Evolutionary conservation across 805 yeast genomes (phyloP), one percentile per base, ranked within the genome.

Genomic region (Wickerhamomyces bisporus): DNA sequence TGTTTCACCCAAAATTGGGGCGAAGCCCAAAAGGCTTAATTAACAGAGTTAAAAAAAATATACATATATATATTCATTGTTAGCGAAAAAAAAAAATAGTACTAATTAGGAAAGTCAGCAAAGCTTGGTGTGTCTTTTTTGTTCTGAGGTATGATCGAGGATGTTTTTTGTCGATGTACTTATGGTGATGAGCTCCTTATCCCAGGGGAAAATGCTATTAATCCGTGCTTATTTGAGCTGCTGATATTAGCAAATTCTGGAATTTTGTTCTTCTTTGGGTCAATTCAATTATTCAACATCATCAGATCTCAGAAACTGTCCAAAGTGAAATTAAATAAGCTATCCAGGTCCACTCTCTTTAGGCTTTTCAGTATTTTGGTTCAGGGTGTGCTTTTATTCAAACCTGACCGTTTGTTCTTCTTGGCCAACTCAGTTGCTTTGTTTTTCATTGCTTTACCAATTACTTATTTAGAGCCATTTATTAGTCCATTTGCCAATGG

Each of bases 401-500:
- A 26, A 10, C 11, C 41, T 1, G n/a, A n/a, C 3, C 16, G n/a
- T 14, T 12, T 12, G 9, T 42, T 24, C 25, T 40, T 42, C 17
- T 16, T 19, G 15, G 5, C 41, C 6, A 54, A 53, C 25, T 34
- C 56, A 0, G 15, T 45, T 8, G 42, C 49, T 2, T 30, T 57
- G 5, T 14, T 47, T 3, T 34, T 49, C 3, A 39, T 66, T 3
- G 59, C 70, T 2, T 32, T 66, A 1, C 77, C 78, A 0, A 49
- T 75, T 11, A 73, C 71, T 30, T 38, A 59, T 8, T 40, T 71
- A 14, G 81, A 77, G 44, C 60, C 65, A 8, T 60, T 67, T 32
- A 59, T 65, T 32, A 57, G 62, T 1, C 48, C 64, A 1, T 52
- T 84, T 15, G 74, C 96, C 3, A 75, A 72, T 48, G 86, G 91